Percentiles rank a stretch among this genome's conserved stretches.
Conservation (phyloP, 1,284 basidiomycete genomes). For the Tilletia setariae region DNA sequence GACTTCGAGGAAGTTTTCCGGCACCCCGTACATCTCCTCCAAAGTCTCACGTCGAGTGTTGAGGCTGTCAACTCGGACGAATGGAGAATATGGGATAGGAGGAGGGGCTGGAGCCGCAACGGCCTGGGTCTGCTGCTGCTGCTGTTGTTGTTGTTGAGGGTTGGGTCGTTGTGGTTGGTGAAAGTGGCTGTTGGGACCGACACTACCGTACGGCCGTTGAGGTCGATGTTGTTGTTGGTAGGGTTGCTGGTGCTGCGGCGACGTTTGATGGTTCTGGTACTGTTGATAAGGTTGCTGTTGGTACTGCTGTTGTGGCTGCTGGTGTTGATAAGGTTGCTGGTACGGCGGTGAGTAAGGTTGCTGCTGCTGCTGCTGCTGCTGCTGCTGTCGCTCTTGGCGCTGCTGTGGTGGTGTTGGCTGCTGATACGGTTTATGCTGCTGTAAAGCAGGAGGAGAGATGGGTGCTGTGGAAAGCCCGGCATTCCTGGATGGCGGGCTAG, state of each 20-base stretch:
- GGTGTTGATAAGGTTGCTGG: slow-evolving; percentile 1
- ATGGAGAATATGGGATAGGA: slow-evolving; percentile 47
- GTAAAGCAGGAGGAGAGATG: neutral
- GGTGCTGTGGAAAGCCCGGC: neutral
- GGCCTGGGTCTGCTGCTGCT: neutral
- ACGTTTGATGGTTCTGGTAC: neutral
- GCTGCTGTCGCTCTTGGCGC: neutral
- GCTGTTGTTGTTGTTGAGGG: neutral
- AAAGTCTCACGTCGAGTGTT: slow-evolving; percentile 54
- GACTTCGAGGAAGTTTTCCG: slow-evolving; percentile 94
- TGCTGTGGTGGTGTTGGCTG: neutral
- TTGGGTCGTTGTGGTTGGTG: neutral
- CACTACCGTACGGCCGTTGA: neutral
- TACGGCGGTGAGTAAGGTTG: neutral
- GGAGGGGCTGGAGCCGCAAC: neutral
- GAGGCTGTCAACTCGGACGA: slow-evolving; percentile 49
- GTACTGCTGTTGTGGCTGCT: neutral
- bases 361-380: neutral
- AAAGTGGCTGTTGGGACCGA: neutral
- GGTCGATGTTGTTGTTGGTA: neutral
- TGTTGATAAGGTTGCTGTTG: neutral
- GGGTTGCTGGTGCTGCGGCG: neutral
- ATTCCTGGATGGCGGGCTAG: neutral
- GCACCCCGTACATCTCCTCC: slow-evolving; percentile 89
- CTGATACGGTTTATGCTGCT: neutral